These are phyloP conservation scores for Pseudomassariella vexata DNA, from an alignment of 2,329 filamentous ascomycete species.

Conservation along the genomic window DNA sequence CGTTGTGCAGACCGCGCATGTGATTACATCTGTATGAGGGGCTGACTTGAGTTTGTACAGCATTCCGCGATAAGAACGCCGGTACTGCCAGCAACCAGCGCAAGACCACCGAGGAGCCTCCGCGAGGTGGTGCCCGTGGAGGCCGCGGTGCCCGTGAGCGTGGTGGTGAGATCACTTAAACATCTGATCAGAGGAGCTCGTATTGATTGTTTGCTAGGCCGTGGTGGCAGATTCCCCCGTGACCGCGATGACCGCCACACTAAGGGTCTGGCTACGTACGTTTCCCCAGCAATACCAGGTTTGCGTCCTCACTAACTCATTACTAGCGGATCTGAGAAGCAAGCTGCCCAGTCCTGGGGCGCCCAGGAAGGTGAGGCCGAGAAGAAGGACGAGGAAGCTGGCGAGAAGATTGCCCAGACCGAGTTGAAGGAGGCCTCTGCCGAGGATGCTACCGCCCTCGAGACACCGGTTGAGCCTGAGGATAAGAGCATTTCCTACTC, in stretches of 20 bases:
- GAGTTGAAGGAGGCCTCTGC: slow-evolving; percentile 68
- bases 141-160: slow-evolving; percentile 59
- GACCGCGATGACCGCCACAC: slow-evolving; percentile 53
- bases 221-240: slow-evolving; percentile 46
- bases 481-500: slow-evolving; percentile 87
- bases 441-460: slow-evolving; percentile 37
- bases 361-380: slow-evolving; percentile 75
- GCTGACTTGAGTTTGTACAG: slow-evolving; percentile 37
- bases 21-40: slow-evolving; percentile 6
- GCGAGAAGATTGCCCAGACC: slow-evolving; percentile 78
- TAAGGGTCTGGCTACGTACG: slow-evolving; percentile 40
- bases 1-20: slow-evolving; percentile 8
- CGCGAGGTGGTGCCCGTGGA: slow-evolving; percentile 51
- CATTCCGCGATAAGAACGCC: slow-evolving; percentile 83
- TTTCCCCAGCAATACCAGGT: background rate
- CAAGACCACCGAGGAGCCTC: slow-evolving; percentile 67
- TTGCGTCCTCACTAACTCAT: slow-evolving; percentile 17
- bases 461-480: slow-evolving; percentile 56
- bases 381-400: slow-evolving; percentile 86
- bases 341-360: slow-evolving; percentile 86
- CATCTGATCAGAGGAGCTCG: too few species aligned
- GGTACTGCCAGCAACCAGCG: slow-evolving; percentile 77
- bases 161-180: slow-evolving; percentile 45
- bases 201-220: slow-evolving; percentile 42
- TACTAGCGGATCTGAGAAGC: slow-evolving; percentile 72